phyloP scores from a whole-genome alignment of 2,329 filamentous ascomycete species.

The Emergomyces africanus region DNA sequence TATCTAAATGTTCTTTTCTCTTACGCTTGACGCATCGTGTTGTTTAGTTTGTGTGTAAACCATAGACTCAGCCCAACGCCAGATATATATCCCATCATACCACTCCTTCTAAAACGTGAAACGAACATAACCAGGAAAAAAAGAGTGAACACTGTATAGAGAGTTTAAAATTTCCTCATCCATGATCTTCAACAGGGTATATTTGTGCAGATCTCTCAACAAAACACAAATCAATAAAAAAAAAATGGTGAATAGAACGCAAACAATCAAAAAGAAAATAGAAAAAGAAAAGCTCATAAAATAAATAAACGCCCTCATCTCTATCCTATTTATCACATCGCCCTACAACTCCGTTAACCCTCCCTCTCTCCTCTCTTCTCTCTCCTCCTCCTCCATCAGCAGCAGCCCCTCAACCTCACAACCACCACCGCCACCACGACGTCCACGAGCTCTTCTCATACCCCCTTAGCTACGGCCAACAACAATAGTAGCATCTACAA shows the following conservation, averaged over 20 bases:
- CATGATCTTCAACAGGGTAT: background rate
- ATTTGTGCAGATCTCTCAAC: background rate
- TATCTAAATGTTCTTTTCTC: background rate
- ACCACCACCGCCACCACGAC: slow-evolving; percentile 10
- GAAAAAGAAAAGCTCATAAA: background rate
- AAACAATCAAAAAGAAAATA: background rate
- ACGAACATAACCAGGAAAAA: background rate
- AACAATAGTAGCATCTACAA: slow-evolving; percentile 11
- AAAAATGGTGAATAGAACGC: background rate
- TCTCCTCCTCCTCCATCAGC: background rate
- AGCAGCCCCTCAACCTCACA: slow-evolving; percentile 11
- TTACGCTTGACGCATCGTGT: slow-evolving; percentile 2
- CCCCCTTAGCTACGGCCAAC: slow-evolving; percentile 14
- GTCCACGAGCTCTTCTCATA: slow-evolving; percentile 22
- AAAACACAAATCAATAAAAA: too few relatives aligned
- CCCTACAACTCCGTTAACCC: too few relatives aligned
- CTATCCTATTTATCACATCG: too few relatives aligned
- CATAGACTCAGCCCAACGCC: slow-evolving; percentile 2
- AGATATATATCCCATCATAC: background rate
- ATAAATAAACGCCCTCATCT: background rate
- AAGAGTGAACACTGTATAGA: background rate
- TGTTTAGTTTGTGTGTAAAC: background rate
- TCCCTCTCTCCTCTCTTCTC: background rate
- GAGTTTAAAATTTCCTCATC: background rate
- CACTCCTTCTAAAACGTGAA: background rate